These are phyloP conservation scores for Fusarium udum DNA, from an alignment of 2,329 filamentous ascomycete species.

Conservation along the genomic window DNA sequence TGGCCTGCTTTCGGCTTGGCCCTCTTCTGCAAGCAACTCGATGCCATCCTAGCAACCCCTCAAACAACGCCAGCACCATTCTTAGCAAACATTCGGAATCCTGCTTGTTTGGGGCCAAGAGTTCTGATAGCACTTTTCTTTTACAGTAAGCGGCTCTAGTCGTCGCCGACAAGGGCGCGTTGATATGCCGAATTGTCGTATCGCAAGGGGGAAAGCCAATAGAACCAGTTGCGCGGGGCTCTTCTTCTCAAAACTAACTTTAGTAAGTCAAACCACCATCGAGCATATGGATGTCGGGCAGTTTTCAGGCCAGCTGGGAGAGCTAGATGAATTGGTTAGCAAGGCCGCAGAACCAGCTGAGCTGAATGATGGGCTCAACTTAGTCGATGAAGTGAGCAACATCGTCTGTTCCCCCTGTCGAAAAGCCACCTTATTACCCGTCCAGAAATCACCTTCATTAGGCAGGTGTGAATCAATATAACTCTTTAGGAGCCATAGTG, in stretches of 20 bases:
- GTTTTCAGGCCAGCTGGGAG: background rate
- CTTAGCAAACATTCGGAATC: background rate
- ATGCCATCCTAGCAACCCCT: background rate
- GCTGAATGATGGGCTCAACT: background rate
- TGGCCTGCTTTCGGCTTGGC: background rate
- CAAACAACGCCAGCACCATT: background rate
- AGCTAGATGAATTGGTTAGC: background rate
- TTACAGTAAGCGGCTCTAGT: background rate
- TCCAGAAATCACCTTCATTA: background rate
- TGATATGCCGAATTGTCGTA: background rate
- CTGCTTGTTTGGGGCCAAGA: background rate
- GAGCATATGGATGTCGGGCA: background rate
- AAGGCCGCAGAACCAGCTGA: background rate
- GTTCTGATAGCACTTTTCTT: background rate
- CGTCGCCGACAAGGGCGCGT: background rate
- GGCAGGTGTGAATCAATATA: background rate
- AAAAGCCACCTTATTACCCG: background rate
- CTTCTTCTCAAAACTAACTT: background rate
- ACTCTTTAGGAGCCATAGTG: accelerated
- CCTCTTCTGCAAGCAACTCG: background rate
- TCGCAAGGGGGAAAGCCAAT: background rate
- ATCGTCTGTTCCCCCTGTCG: background rate
- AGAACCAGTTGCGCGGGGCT: accelerated
- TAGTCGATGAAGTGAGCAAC: background rate
- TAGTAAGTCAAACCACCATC: background rate